Base-by-base conservation (phyloP, 1,284 basidiomycete species). In the Anthracocystis panici-leucophaei region DNA sequence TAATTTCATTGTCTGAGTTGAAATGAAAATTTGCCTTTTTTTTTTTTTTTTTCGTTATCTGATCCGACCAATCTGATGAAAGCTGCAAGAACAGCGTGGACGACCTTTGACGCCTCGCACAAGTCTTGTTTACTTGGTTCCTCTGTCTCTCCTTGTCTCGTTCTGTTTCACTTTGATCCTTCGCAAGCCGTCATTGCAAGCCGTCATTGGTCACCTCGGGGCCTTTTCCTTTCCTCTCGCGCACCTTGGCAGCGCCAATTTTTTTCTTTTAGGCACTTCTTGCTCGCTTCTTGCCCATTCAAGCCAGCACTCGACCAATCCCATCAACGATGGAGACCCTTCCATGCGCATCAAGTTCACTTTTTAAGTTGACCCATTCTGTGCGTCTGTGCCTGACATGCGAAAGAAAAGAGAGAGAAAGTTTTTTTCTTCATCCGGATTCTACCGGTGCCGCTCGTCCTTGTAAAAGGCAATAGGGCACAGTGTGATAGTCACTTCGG, bases 41-140 rank as follows among this genome's bases (percentile, higher is more conserved):
- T 27, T 3, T 3, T 3, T 27, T 27, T 27, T 7, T 27, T 4
- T 48, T 54, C 29, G 31, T 62, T 69, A 69, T 69, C 66, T 59
- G 66, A 69, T 69, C 60, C 56, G 60, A 61, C 41, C 56, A 63
- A 69, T 62, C 59, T 57, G 59, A 62, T 66, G 45, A 59, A 49
- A 56, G 33, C 45, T 31, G 46, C 11, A 27, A 2, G 25, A 27
- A 46, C 44, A 23, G 57, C 57, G 57, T 58, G 38, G 56, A 29
- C 48, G 42, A 23, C 49, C 42, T 25, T 49, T 38, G 11, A 3
- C 11, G 35, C 35, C 35, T 38, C 35, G 14, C 11, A 38, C 35
- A 38, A 5, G 12, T n/a, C n/a, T n/a, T n/a, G n/a, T n/a, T 12
- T 14, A 14, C 3, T 16, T 14, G 35, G 35, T 38, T 38, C 35